Conservation (phyloP, 1,284 basidiomycete genomes). For the Apiotrichum gracile region DNA sequence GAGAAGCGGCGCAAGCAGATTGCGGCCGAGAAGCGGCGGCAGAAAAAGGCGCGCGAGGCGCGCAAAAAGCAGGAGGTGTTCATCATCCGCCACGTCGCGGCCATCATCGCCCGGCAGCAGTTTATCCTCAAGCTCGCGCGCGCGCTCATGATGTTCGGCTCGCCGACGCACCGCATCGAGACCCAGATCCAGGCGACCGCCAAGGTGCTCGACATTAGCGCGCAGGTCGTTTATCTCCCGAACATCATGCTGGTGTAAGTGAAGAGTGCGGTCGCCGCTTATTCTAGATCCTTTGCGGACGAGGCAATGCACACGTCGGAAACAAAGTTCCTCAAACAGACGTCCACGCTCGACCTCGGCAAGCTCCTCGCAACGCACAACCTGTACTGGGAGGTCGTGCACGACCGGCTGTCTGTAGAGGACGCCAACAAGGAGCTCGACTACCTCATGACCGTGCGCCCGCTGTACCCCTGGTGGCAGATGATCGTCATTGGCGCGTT, state of each 20-base stretch:
- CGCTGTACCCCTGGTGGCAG: conserved; percentile 61
- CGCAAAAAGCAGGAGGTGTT: conserved; percentile 71
- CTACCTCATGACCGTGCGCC: conserved; percentile 60
- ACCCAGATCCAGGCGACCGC: conserved; percentile 82
- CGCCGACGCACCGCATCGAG: conserved; percentile 80
- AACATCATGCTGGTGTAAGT: conserved; percentile 64
- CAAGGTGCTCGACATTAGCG: conserved; percentile 73
- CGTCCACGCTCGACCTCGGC: conserved; percentile 65
- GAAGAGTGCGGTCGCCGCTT: background rate
- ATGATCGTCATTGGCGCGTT: conserved; percentile 71
- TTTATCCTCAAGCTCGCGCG: conserved; percentile 84
- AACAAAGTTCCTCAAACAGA: conserved; percentile 76
- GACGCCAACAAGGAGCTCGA: conserved; percentile 71
- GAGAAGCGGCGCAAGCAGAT: conserved; percentile 50
- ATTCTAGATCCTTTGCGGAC: conserved; percentile 64
- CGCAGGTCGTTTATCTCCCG: conserved; percentile 80
- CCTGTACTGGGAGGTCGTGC: conserved; percentile 82
- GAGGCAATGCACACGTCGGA: conserved; percentile 74
- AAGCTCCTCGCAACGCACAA: conserved; percentile 71
- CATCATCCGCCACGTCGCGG: conserved; percentile 84
- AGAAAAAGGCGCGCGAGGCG: conserved; percentile 54
- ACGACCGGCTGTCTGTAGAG: conserved; percentile 75
- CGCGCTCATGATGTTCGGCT: conserved; percentile 92
- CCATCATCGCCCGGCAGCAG: conserved; percentile 78
- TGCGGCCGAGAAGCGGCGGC: conserved; percentile 51